Percentiles rank a stretch among this genome's conserved stretches.
These are phyloP conservation scores for Russula sp. DNA, from an alignment of 768 basidiomycete genomes.

Conservation along the genomic window DNA sequence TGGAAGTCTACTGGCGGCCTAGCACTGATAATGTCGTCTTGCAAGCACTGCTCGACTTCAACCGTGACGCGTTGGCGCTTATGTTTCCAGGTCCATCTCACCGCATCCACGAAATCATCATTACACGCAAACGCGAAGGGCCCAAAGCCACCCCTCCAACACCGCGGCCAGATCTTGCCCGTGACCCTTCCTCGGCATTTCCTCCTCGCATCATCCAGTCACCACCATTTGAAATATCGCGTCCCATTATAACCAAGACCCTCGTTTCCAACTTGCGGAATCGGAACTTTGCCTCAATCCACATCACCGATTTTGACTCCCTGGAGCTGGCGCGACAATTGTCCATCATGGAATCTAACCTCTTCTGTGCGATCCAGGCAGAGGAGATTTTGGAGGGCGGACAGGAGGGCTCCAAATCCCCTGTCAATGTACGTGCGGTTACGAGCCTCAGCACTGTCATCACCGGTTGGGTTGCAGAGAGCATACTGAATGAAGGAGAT, in stretches of 20 bases:
- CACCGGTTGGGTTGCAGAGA: slow-evolving; percentile 95
- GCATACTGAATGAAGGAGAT: slow-evolving; percentile 87
- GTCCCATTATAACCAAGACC: slow-evolving; percentile 81
- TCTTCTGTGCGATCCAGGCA: slow-evolving; percentile 82
- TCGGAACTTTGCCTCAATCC: slow-evolving; percentile 58
- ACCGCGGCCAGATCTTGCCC: slow-evolving; percentile 59
- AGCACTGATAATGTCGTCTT: slow-evolving; percentile 67
- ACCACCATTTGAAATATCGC: slow-evolving; percentile 68
- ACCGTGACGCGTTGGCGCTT: slow-evolving; percentile 54
- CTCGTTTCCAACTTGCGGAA: slow-evolving; percentile 65
- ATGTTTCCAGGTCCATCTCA: slow-evolving; percentile 70
- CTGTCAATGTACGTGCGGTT: slow-evolving; percentile 76
- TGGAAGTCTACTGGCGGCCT: slow-evolving; percentile 87
- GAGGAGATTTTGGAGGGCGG: slow-evolving; percentile 88
- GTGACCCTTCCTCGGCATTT: slow-evolving; percentile 73
- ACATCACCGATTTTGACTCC: slow-evolving; percentile 88
- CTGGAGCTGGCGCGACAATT: slow-evolving; percentile 91
- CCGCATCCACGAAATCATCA: slow-evolving; percentile 67
- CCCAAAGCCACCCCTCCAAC: slow-evolving; percentile 45
- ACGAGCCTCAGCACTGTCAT: slow-evolving; percentile 87
- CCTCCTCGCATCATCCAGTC: slow-evolving; percentile 51
- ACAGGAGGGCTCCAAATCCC: slow-evolving; percentile 61
- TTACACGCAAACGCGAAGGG: slow-evolving; percentile 46
- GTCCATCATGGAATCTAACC: slow-evolving; percentile 86
- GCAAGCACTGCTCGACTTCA: slow-evolving; percentile 55